Percentiles rank a stretch among this genome's conserved stretches.
Conservation (phyloP, 2,329 filamentous ascomycete species). For the Ascochyta lentis region DNA sequence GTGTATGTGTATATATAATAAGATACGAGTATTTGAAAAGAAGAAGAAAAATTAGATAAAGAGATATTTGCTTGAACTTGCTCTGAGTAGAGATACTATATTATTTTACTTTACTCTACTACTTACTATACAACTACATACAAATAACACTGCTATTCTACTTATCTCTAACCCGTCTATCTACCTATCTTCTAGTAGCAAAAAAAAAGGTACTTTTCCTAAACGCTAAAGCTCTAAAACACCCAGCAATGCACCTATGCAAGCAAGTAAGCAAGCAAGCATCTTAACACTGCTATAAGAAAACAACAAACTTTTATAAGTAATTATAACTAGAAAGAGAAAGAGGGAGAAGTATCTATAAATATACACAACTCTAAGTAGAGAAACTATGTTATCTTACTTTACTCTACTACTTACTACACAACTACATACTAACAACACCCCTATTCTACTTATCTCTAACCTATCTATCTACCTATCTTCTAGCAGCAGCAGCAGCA, state of each 20-base stretch:
- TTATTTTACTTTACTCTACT: no score
- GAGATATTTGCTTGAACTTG: no score
- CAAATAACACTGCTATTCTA: no score
- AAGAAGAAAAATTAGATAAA: no score
- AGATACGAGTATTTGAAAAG: no score
- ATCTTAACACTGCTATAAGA: background rate
- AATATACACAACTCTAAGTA: constrained; percentile 2
- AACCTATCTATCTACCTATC: background rate
- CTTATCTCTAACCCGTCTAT: background rate
- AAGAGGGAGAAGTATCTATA: constrained; percentile 9
- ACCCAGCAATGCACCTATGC: constrained; percentile 5
- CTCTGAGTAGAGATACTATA: no score
- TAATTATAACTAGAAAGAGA: background rate
- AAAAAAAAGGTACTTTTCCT: constrained; percentile 6
- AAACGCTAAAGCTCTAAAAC: constrained; percentile 1
- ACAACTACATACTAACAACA: background rate
- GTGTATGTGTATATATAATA: no score
- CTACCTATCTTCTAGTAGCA: background rate
- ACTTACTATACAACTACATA: background rate
- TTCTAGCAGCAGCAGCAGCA: no score
- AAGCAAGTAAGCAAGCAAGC: background rate
- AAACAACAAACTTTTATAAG: constrained; percentile 17
- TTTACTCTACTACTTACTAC: background rate
- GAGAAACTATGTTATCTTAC: no score
- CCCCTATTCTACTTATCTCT: background rate